Evolutionary conservation across 2,329 filamentous ascomycete genomes (phyloP), one percentile per base, ranked within the genome.

Genomic region (Venturia pyrina): DNA sequence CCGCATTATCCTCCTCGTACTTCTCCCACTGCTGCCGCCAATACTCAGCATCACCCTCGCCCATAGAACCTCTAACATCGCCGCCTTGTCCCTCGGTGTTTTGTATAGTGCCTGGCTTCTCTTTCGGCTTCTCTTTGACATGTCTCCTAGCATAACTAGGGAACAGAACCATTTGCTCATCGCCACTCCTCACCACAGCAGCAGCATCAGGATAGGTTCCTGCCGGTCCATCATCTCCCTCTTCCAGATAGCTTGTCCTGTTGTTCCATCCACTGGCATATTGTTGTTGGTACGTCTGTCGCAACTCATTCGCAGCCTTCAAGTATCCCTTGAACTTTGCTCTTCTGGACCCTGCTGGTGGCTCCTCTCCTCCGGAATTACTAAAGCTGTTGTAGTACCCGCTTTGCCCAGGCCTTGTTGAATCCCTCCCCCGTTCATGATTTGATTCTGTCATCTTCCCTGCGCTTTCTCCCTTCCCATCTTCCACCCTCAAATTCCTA

Each of bases 91-190:
- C 76, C 19, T 75, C 69, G 37, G 71, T 66, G 68, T 77, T 71
- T 68, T 78, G 72, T 66, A 78, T 74, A 28, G 72, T 74, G 7
- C 73, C 75, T 5, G 76, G 74, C 56, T 71, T 71, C 62, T 74
- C 71, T 70, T 74, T 67, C 50, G 72, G 71, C 70, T 73, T 41
- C 66, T 66, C 50, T 70, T 79, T 88, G 43, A 84, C 76, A 74
- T 96, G 89, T 68, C 82, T 83, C 73, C 93, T 87, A 10, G 91
- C 91, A 74, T 99, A 99, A 64, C 91, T 97, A 0, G 95, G 95
- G 70, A 99, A 99, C 32, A 99, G 75, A 11, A 99, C 86, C 87
- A 99, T 91, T 78, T 98, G 91, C 75, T 97, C 92, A 67, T 91
- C 85, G 15, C 91, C 93, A 68, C 87, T 87, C 13, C 87, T 84